A percentile compares a stretch with the other conserved stretches of the same genome.
Conservation (phyloP, 768 basidiomycete genomes). For the Auriscalpium microsporum region DNA sequence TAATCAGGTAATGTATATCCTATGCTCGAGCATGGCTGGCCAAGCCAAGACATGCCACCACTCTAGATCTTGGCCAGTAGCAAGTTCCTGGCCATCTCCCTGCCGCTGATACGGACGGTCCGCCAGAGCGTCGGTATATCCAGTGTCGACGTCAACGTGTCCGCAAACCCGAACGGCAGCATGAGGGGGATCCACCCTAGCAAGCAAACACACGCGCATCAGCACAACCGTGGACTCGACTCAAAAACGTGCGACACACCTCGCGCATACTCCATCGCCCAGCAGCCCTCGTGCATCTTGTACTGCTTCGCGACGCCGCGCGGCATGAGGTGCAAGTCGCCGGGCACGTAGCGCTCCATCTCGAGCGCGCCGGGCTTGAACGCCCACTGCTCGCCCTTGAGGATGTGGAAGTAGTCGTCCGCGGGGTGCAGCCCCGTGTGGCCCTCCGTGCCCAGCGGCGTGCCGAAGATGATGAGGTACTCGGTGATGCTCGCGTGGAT, state of each 20-base stretch:
- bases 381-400: conserved; percentile 92
- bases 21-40: not conserved
- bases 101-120: conserved; percentile 66
- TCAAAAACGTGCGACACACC: conserved; percentile 41
- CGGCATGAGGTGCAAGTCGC: conserved; percentile 76
- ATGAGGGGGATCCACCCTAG: conserved; percentile 97
- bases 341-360: conserved; percentile 79
- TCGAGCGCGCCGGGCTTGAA: conserved; percentile 73
- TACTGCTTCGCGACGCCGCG: conserved; percentile 91
- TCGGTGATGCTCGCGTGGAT: conserved; percentile 96
- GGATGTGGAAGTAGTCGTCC: conserved; percentile 97
- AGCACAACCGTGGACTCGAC: not conserved
- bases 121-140: conserved; percentile 77
- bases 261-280: conserved; percentile 89
- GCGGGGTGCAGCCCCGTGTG: conserved; percentile 91
- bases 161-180: conserved; percentile 90
- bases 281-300: conserved; percentile 95
- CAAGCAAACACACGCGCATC: not conserved
- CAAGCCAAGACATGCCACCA: not conserved
- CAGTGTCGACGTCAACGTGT: conserved; percentile 79
- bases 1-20: too few species aligned
- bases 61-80: conserved; percentile 77
- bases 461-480: conserved; percentile 94
- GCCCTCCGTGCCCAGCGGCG: conserved; percentile 94
- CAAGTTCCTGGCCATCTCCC: conserved; percentile 79